Evolutionary conservation across 225 moss, liverwort and hornwort genomes (phyloP), one percentile per base, ranked within the genome.

Genomic region (Straminergon stramineum): DNA sequence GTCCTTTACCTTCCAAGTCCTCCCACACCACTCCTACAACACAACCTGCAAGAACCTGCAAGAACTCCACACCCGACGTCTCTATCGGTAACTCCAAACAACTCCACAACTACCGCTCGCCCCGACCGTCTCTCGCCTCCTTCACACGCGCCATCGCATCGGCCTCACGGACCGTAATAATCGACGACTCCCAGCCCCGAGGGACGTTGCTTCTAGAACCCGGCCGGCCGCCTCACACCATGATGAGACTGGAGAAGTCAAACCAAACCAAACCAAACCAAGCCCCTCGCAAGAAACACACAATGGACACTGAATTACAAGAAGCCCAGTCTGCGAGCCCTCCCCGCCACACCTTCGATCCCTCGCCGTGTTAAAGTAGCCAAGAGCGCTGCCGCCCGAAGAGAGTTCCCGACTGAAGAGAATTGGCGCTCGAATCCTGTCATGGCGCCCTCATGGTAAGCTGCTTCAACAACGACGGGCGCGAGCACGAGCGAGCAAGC

Each of bases 81-180:
- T 39, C n/a, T 51, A 60, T 60, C 83, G 52, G 75, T 60, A 43
- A 37, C 43, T 24, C 51, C 75, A 66, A 24, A 22, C 20, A 75
- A 51, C 90, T 69, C 62, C 56, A 43, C 79, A 43, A 75, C 91
- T 90, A 91, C 91, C 91, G 93, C 90, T 91, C 93, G 39, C 90
- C 93, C 90, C 91, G 93, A 81, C 91, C 91, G 86, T 81, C 93
- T 91, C 91, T 87, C 23, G 89, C 87, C 84, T 93, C 90, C 90
- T 88, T 87, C 81, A 58, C 91, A 87, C 90, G 84, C 89, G 88
- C 93, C 93, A 93, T 93, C 86, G 76, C 93, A 88, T 88, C 90
- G 69, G 41, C 84, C 90, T 78, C 79, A 43, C 39, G 58, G 48
- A 35, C 68, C 24, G 12, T 6, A 53, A 53, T 0, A 52, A 60